Evolutionary conservation across 1,284 basidiomycete genomes (phyloP), one percentile per base, ranked within the genome.

Genomic region (Volvariella volvacea): DNA sequence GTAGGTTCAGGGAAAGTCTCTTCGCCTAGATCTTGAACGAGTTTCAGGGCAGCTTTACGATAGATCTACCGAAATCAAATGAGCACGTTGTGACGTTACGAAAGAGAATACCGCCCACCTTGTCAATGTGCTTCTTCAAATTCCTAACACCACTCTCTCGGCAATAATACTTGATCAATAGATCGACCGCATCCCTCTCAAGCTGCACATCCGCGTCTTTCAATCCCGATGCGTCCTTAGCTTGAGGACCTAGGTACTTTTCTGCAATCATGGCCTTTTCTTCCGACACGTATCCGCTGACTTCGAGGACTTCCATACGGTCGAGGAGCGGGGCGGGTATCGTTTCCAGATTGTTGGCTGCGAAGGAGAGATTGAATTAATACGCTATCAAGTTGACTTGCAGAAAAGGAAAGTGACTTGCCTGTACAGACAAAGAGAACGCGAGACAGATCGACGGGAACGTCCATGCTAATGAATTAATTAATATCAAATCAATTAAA

Each of bases 381-480:
- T 9, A 7, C 6, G 34, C 15, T 6, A 6, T 12, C 25, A 28
- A 28, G 25, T 21, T 14, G 22, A 22, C 9, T 14, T n/a, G 8
- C 4, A 10, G 9, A 40, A 15, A 16, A 15, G 22, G 31, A 36
- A 38, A 9, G 20, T n/a, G 38, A 46, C 65, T 48, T 51, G 78
- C 81, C 81, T 2, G 95, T 99, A 70, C 95, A 98, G 48, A 99
- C 95, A 63, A 99, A 99, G 1, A 99, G 78, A 19, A 99, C 92
- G 25, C 92, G 83, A 1, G 93, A 97, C 3, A 99, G 77, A 61
- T 99, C 94, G 44, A 99, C 90, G 8, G 96, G 94, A 9, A 99
- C 92, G 58, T 98, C 92, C 84, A 95, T 92, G 65, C 88, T 92
- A 52, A 2, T 25, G 15, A 40, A 43, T 43, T 32, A 30, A 20